Evolutionary conservation across 2,329 filamentous ascomycete species (phyloP), one percentile per base, ranked within the genome.

Genomic region (Microascus cirrosus): DNA sequence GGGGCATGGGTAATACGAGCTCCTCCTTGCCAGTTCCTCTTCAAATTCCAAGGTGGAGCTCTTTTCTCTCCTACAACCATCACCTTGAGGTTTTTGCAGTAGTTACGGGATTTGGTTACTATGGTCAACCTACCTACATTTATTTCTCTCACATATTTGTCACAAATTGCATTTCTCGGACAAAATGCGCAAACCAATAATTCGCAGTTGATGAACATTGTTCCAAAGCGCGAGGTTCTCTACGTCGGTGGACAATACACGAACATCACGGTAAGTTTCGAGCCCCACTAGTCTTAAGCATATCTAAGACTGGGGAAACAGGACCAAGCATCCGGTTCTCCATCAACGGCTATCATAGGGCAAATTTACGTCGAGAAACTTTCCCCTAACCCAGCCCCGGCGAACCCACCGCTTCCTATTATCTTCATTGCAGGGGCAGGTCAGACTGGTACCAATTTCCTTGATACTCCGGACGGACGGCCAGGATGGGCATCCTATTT

Each of bases 281-380:
- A 55, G 51, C 58, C 28, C 36, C 45, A 35, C 32, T 42, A 32
- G 18, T 28, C 36, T 45, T 25, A 53, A 24, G 34, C 52, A 15
- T 32, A 25, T 53, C 59, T 62, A 61, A 59, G 32, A 58, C 28
- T n/a, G n/a, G n/a, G 34, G 36, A 53, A 42, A 52, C 57, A 63
- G 62, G 53, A 62, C 45, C 28, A 58, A 58, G 56, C 39, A 35
- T 61, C 59, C 54, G 55, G 58, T 51, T 24, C 58, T 42, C 58
- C 60, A 11, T 60, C 57, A 60, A 59, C 35, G 61, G 65, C 45
- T 12, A 42, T 42, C 6, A 12, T 42, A 4, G 36, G 36, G 4
- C 79, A 82, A 68, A 78, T 81, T 71, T 81, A 82, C 61, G 76
- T 81, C 32, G 79, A 82, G 67, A 70, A 70, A 58, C 68, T 80